Evolutionary conservation across 345 rosid genomes (phyloP), one percentile per base, ranked within the genome.

Genomic region (Populus pruinosa): DNA sequence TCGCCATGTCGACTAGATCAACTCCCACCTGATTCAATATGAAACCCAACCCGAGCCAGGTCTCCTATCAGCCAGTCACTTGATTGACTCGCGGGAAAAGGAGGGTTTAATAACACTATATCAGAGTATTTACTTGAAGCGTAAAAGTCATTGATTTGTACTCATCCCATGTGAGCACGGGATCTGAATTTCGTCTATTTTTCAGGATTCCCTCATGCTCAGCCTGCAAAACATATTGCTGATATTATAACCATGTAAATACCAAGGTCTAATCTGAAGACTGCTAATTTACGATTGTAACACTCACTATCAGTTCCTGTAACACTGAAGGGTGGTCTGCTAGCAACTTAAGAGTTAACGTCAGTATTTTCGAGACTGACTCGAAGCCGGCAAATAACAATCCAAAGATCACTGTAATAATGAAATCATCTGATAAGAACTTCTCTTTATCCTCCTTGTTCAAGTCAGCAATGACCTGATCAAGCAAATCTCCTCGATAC

Each of bases 101-200:
- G 1, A 38, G 8, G 41, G 8, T 38, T 38, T 38, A 38, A 38
- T 8, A 38, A 38, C 41, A 38, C 9, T 38, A 59, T 9, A 63
- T 69, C 27, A 6, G 11, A 43, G 62, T 53, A 72, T 44, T 64
- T 33, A 85, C 90, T 17, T 79, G 82, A 70, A 69, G 85, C 0
- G 87, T 85, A 73, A 78, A 85, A 76, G 82, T 66, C 84, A 87
- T 77, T 0, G 88, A 82, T 43, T 83, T 83, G 69, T 80, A 80
- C 64, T 87, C 87, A 11, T 83, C 77, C 89, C 90, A 78, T 23
- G 87, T 66, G 41, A 87, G 35, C 14, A 79, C 14, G 16, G 82
- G 61, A 38, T 73, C 61, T 5, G 78, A 29, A 27, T 50, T 67
- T 63, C 67, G 76, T 73, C 82, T 77, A 2, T 18, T 67, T 63